phyloP scores from a whole-genome alignment of 2,329 filamentous ascomycete species.

The Ceratocystis cacaofunesta region DNA sequence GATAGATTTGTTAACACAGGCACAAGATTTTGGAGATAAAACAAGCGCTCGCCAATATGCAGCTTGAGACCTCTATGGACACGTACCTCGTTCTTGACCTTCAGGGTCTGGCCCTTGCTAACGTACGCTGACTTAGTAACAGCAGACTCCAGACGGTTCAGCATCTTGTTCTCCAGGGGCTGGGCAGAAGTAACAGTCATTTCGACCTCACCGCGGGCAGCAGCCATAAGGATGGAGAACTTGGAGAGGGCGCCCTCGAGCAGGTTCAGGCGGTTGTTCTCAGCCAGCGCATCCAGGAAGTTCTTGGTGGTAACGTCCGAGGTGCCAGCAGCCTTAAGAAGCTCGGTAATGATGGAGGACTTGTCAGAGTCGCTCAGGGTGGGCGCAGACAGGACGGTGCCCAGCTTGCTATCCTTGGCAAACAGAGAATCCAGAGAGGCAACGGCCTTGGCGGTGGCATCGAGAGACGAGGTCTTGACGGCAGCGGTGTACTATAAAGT shows the following conservation, averaged over 20 bases:
- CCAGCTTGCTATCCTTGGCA: slow-evolving; percentile 72
- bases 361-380: slow-evolving; percentile 71
- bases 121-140: slow-evolving; percentile 82
- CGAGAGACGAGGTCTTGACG: slow-evolving; percentile 72
- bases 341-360: slow-evolving; percentile 68
- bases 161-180: slow-evolving; percentile 75
- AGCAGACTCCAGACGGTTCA: slow-evolving; percentile 72
- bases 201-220: slow-evolving; percentile 84
- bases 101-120: slow-evolving; percentile 89
- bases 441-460: slow-evolving; percentile 70
- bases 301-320: slow-evolving; percentile 81
- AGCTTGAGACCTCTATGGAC: not conserved
- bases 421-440: slow-evolving; percentile 54
- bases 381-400: slow-evolving; percentile 59
- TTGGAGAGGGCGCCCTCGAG: slow-evolving; percentile 73
- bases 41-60: not conserved
- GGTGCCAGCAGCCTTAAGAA: slow-evolving; percentile 64
- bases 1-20: not conserved
- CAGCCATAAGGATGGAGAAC: slow-evolving; percentile 76
- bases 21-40: not conserved
- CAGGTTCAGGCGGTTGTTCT: slow-evolving; percentile 86
- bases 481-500: slow-evolving; percentile 76
- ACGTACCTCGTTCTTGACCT: slow-evolving; percentile 77
- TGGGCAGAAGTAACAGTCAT: slow-evolving; percentile 78
- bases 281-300: slow-evolving; percentile 77